Conservation (phyloP, 495 filamentous ascomycete species). For the Hyaloscypha bicolor region DNA sequence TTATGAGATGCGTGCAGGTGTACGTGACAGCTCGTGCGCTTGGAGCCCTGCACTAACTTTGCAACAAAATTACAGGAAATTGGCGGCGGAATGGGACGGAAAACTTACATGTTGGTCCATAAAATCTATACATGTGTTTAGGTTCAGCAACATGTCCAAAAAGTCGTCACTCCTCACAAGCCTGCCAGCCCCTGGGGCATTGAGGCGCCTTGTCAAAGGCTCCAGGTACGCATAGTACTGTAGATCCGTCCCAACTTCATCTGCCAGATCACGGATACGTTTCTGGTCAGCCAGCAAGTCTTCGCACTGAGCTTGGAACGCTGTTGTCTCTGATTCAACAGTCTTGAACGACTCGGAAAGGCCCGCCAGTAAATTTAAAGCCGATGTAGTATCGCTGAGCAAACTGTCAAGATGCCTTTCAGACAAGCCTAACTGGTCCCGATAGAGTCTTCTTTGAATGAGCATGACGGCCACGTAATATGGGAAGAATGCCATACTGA, state of each 20-base stretch:
- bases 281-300: conserved; percentile 78
- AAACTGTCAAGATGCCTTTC: conserved; percentile 80
- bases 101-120: conserved; percentile 78
- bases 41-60: too few relatives aligned
- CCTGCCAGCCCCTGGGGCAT: conserved; percentile 86
- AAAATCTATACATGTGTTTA: conserved; percentile 88
- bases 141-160: conserved; percentile 77
- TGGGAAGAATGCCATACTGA: conserved; percentile 55
- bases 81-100: not conserved
- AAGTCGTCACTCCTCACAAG: conserved; percentile 81
- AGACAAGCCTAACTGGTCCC: conserved; percentile 77
- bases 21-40: too few relatives aligned
- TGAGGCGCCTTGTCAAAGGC: conserved; percentile 83
- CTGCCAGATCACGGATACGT: conserved; percentile 71
- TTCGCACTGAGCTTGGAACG: conserved; percentile 90
- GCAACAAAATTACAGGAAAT: not conserved
- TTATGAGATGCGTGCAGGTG: too few relatives aligned
- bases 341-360: conserved; percentile 81
- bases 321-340: conserved; percentile 87
- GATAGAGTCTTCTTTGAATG: conserved; percentile 58
- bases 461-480: not conserved
- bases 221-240: conserved; percentile 93
- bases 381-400: conserved; percentile 70
- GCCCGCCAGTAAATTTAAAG: conserved; percentile 71
- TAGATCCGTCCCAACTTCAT: conserved; percentile 80